Base-by-base conservation (phyloP, 2,329 filamentous ascomycete genomes). In the Botrytis fabae region DNA sequence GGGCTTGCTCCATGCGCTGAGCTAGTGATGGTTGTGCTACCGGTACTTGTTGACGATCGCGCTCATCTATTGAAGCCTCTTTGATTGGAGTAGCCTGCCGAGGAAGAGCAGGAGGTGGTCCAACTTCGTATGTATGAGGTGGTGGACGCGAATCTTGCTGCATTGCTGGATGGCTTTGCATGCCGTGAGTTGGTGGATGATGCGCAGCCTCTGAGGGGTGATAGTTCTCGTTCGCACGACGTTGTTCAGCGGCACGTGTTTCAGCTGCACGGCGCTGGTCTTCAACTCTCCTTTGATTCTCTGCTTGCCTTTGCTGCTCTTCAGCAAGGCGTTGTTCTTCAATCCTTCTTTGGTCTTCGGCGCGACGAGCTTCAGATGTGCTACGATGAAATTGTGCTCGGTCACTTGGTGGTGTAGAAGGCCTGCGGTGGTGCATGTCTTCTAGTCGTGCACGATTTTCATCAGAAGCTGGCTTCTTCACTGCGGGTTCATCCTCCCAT, bases 121-220 rank as follows among this genome's bases (percentile, higher is more conserved):
- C 83, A 14, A 80, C 83, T 42, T 83, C 88, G 74, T 89, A 84
- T 75, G 78, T 73, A 54, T 84, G 86, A 80, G 88, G 85, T 9
- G 83, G 82, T 51, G 87, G 85, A 25, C 70, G 65, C 20, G 65
- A 59, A 46, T 88, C 87, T 73, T 87, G 85, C 78, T 91, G 89
- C 85, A 92, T 90, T 9, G 90, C 88, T 42, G 90, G 89, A 79
- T 87, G 88, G 70, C 83, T 85, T 32, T 82, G 73, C 35, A 86
- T 86, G 28, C 88, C 83, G 78, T 87, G 90, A 64, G 87, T 88
- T 46, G 86, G 91, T 38, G 91, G 91, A 80, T 97, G 95, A 80
- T 97, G 95, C 3, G 95, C 94, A 71, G 94, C 93, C 82, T 98
- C 94, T 0, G 95, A 97, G 7, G 95, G 94, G 81, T 98, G 93